Percentiles rank a stretch among this genome's conserved stretches.
phyloP scores from a whole-genome alignment of 768 basidiomycete species.

The Termitomyces sp. region DNA sequence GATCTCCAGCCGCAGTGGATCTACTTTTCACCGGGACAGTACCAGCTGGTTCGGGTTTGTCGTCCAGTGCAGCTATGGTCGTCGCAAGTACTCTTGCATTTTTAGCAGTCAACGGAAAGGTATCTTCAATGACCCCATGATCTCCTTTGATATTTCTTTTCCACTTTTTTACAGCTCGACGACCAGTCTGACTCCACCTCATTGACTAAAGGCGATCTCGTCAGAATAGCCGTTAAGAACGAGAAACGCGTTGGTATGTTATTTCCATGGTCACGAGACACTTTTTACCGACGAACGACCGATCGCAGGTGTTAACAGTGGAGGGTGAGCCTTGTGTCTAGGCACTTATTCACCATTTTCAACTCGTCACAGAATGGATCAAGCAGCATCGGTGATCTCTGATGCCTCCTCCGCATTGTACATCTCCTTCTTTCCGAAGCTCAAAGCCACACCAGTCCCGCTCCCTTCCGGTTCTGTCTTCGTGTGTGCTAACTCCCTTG shows the following conservation, averaged over 20 bases:
- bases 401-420: slow-evolving; percentile 66
- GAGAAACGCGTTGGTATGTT: slow-evolving; percentile 71
- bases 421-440: slow-evolving; percentile 75
- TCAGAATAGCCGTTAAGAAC: slow-evolving; percentile 77
- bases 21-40: slow-evolving; percentile 77
- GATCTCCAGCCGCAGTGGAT: slow-evolving; percentile 56
- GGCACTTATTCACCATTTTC: neutral
- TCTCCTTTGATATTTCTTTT: neutral
- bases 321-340: slow-evolving; percentile 45
- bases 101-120: slow-evolving; percentile 71
- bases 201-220: slow-evolving; percentile 65
- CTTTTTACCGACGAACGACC: neutral
- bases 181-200: slow-evolving; percentile 2
- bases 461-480: slow-evolving; percentile 56
- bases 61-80: slow-evolving; percentile 87
- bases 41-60: slow-evolving; percentile 82
- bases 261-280: neutral
- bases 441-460: slow-evolving; percentile 60
- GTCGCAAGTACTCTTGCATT: slow-evolving; percentile 83
- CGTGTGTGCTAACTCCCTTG: slow-evolving; percentile 80
- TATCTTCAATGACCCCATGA: slow-evolving; percentile 7
- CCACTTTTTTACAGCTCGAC: slow-evolving; percentile 12
- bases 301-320: slow-evolving; percentile 61
- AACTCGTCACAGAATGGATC: slow-evolving; percentile 64
- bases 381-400: slow-evolving; percentile 83